Evolutionary conservation across 2,329 filamentous ascomycete species (phyloP), one percentile per base, ranked within the genome.

Genomic region (Remersonia thermophila): DNA sequence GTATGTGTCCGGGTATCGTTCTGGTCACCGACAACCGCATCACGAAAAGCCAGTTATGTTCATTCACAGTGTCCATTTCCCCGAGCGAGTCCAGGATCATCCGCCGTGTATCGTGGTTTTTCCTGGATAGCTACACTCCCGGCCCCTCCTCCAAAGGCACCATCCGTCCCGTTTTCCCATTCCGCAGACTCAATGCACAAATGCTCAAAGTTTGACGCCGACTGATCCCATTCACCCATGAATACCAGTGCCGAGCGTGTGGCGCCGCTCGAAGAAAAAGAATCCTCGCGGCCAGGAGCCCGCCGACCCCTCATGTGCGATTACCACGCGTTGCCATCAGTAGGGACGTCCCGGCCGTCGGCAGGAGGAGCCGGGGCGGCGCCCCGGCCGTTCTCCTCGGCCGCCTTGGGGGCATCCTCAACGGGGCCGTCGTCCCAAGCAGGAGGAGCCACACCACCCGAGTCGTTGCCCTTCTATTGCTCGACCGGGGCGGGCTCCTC

Each of bases 401-500:
- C 20, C 5, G 20, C 20, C 20, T 23, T 23, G 5, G 9, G 20
- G n/a, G 10, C 38, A 18, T n/a, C n/a, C n/a, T n/a, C 14, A 35
- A 23, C 23, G 20, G 17, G 27, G 30, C 40, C 26, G 10, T 13
- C 26, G 32, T 38, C 33, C n/a, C 30, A 26, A 34, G 35, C 15
- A 18, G 36, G 14, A 36, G 28, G 20, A 39, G 33, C 37, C 33
- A 36, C 32, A 38, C 35, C 46, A 29, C 32, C 41, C 30, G 26
- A 44, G 34, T 23, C 41, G 29, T 40, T 35, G 45, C 41, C 50
- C 41, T 51, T 55, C 54, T 67, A 66, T 57, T 61, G 57, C 59
- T 67, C 64, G 44, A 63, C 62, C 37, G 56, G 54, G 41, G 59
- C 65, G 54, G 70, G 68, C 63, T 74, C 64, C 57, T 73, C 73